phyloP scores from a whole-genome alignment of 2,329 filamentous ascomycete genomes.

The Chalaropsis ovoidea region DNA sequence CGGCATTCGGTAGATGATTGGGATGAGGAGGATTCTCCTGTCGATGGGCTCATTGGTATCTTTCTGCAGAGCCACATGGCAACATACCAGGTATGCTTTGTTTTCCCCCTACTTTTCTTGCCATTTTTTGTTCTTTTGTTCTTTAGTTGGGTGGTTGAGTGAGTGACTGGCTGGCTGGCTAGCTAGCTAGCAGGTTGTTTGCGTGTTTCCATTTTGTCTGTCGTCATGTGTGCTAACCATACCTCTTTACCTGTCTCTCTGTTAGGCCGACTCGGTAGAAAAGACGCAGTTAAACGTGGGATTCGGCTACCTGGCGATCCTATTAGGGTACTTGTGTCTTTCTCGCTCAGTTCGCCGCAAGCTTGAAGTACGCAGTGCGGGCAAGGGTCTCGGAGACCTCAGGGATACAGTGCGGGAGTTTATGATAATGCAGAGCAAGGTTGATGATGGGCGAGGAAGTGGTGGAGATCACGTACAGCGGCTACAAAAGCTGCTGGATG shows the following conservation, averaged over 20 bases:
- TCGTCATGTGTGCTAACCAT: background rate
- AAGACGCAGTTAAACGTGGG: conserved; percentile 72
- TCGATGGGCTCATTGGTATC: conserved; percentile 51
- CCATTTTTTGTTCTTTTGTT: background rate
- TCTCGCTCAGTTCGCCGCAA: conserved; percentile 37
- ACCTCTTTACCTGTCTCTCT: background rate
- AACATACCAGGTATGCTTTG: conserved; percentile 53
- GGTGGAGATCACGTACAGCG: conserved; percentile 31
- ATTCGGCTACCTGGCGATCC: conserved; percentile 73
- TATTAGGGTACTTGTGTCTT: conserved; percentile 72
- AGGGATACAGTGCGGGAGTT: conserved; percentile 47
- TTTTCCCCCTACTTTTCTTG: background rate
- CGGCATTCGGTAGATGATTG: conserved; percentile 35
- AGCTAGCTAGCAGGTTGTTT: too few species aligned
- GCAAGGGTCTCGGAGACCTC: conserved; percentile 39
- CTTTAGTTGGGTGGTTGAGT: too few species aligned
- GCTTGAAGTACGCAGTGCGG: conserved; percentile 37
- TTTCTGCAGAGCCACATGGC: conserved; percentile 59
- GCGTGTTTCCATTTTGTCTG: background rate
- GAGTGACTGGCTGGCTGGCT: background rate
- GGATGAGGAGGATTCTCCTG: conserved; percentile 34
- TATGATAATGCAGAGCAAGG: conserved; percentile 41
- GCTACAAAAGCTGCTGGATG: conserved; percentile 34
- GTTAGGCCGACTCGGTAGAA: conserved; percentile 57
- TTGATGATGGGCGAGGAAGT: conserved; percentile 36